Percentiles rank a stretch among this genome's conserved stretches.
phyloP scores from a whole-genome alignment of 202 grass and related monocot genomes.

The Schoenoplectus triqueter region DNA sequence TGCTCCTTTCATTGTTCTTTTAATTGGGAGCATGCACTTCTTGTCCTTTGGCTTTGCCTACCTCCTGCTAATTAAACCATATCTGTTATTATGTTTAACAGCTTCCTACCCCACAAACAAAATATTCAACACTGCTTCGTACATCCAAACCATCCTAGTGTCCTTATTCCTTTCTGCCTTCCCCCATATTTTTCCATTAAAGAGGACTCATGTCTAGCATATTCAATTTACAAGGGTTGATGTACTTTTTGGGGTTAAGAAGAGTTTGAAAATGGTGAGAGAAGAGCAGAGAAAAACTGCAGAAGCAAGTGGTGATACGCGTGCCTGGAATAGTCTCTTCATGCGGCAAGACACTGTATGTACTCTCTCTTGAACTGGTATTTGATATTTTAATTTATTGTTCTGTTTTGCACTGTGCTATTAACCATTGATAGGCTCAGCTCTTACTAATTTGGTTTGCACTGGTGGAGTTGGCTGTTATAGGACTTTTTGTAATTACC shows the following conservation, averaged over 20 bases:
- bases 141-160: not conserved
- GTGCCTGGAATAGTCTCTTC: slow-evolving; percentile 92
- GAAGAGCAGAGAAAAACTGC: slow-evolving; percentile 79
- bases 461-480: slow-evolving; percentile 2
- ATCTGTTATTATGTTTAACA: not conserved
- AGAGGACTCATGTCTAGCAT: slow-evolving; percentile 37
- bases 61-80: not conserved
- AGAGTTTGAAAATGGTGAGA: slow-evolving; percentile 74
- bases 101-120: not conserved
- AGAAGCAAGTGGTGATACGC: slow-evolving; percentile 85
- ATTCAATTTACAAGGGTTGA: slow-evolving; percentile 56
- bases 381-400: slow-evolving; percentile 30
- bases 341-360: slow-evolving; percentile 92
- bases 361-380: slow-evolving; percentile 36
- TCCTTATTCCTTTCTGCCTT: not conserved
- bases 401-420: not conserved
- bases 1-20: not conserved
- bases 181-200: not conserved
- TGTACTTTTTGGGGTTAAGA: slow-evolving; percentile 50
- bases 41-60: not conserved
- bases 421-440: slow-evolving; percentile 21
- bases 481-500: not conserved
- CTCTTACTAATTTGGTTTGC: slow-evolving; percentile 11
- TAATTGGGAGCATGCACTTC: not conserved
- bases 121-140: not conserved